Evolutionary conservation across 2,329 filamentous ascomycete species (phyloP).

Genomic region (Neopestalotiopsis rosae): DNA sequence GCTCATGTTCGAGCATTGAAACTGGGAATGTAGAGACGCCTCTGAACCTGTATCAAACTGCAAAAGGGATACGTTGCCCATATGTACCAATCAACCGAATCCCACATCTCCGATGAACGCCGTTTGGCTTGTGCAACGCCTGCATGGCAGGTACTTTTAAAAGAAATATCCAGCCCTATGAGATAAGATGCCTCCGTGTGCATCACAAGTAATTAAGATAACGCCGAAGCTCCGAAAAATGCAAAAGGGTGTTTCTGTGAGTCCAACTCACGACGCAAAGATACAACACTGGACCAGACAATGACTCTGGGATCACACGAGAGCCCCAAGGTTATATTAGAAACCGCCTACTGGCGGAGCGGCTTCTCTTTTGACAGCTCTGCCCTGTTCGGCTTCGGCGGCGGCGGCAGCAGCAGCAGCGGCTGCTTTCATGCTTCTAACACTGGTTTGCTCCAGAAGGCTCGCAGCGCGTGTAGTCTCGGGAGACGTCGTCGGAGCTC

Average conservation of each 20-base stretch:
- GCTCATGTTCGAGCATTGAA: constrained; percentile 12
- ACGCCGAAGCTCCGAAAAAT: constrained; percentile 12
- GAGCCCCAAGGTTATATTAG: constrained; percentile 22
- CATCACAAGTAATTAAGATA: not conserved
- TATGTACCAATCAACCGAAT: not conserved
- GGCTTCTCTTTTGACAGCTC: constrained; percentile 34
- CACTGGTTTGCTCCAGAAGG: constrained; percentile 37
- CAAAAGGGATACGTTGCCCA: not conserved
- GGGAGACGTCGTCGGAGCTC: constrained; percentile 45
- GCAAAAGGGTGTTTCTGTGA: constrained; percentile 7
- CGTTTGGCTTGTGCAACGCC: not conserved
- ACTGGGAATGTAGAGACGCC: constrained; percentile 11
- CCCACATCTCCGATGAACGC: not conserved
- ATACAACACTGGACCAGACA: not conserved
- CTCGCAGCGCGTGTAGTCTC: constrained; percentile 46
- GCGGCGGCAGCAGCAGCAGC: constrained; percentile 25
- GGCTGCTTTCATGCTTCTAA: constrained; percentile 31
- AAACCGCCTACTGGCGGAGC: constrained; percentile 35
- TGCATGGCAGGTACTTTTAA: not conserved
- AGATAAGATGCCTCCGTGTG: not conserved
- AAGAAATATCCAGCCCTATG: not conserved
- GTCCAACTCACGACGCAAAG: too few species aligned
- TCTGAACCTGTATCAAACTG: constrained; percentile 3
- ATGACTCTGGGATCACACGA: not conserved
- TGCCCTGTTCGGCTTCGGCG: constrained; percentile 26